These are phyloP conservation scores for Aspergillus olivimuriae DNA, from an alignment of 495 filamentous ascomycete species.

Conservation along the genomic window DNA sequence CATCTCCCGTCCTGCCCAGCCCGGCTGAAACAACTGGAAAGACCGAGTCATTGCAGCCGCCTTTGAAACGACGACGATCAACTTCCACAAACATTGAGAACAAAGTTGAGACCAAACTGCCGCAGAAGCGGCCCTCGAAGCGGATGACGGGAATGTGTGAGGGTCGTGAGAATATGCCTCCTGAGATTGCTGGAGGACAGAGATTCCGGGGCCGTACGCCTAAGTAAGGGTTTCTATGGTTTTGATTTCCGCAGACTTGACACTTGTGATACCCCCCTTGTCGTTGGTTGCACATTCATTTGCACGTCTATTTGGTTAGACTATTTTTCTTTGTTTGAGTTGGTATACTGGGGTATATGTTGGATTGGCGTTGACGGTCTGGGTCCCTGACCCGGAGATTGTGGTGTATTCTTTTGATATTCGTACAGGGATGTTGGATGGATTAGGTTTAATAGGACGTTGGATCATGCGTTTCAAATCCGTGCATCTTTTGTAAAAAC, in stretches of 20 bases:
- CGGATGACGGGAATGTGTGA: slow-evolving; percentile 40
- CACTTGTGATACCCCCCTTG: background rate
- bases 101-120: slow-evolving; percentile 31
- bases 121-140: slow-evolving; percentile 41
- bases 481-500: no score
- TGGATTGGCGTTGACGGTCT: no score
- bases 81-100: slow-evolving; percentile 26
- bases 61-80: slow-evolving; percentile 49
- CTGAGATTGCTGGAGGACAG: slow-evolving; percentile 23
- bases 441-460: no score
- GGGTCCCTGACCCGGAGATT: no score
- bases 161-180: slow-evolving; percentile 56
- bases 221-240: slow-evolving; percentile 11
- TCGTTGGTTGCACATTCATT: background rate
- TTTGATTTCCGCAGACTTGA: slow-evolving; percentile 3
- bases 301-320: slow-evolving; percentile 3
- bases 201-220: slow-evolving; percentile 24
- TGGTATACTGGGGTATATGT: background rate
- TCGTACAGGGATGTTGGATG: no score
- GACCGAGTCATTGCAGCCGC: no score
- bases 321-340: background rate
- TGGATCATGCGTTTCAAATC: no score
- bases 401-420: no score
- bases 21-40: no score
- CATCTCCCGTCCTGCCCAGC: slow-evolving; percentile 27